Evolutionary conservation across 495 filamentous ascomycete genomes (phyloP), one percentile per base, ranked within the genome.

Genomic region (Wilcoxina mikolae): DNA sequence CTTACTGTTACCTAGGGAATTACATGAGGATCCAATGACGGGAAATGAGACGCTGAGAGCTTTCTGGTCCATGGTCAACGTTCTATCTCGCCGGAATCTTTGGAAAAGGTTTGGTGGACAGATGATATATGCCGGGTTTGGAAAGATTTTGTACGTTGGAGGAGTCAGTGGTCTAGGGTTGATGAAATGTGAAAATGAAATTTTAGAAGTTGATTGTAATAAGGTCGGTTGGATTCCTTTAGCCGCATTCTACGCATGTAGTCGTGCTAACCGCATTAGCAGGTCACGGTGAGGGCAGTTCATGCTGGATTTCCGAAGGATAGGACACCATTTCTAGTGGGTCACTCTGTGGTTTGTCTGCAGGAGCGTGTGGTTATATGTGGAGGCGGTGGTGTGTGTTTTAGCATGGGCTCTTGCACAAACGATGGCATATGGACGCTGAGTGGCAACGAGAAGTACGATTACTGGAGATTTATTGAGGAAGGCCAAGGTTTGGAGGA

Each of bases 301-400:
- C 42, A 60, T 33, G 29, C 59, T 28, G 46, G n/a, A 15, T 61
- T 62, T 39, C 39, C 46, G 28, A 42, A 45, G 17, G 58, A 54
- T 27, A 51, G 23, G 17, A 70, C 76, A 24, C 84, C 84, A 12
- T 67, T 94, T 3, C 69, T 94, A 17, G 71, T 82, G 42, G 86
- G 88, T 3, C 72, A 77, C 56, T 78, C 73, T 20, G 66, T 71
- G 5, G 68, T 75, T 0, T 61, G 61, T 44, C 59, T 67, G 18
- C 67, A 41, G n/a, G 17, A 53, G 11, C 50, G 33, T 17, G 29
- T 53, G 18, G 17, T 53, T 7, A 66, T 94, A 1, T 66, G 83
- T 31, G 87, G 86, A 7, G 88, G 89, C 15, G 88, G 89, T 18
- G 85, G 85, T 24, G 84, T 87, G 0, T 94, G 88, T 66, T 94